Conservation (phyloP, 495 filamentous ascomycete genomes). For the Daldinia concentrica region DNA sequence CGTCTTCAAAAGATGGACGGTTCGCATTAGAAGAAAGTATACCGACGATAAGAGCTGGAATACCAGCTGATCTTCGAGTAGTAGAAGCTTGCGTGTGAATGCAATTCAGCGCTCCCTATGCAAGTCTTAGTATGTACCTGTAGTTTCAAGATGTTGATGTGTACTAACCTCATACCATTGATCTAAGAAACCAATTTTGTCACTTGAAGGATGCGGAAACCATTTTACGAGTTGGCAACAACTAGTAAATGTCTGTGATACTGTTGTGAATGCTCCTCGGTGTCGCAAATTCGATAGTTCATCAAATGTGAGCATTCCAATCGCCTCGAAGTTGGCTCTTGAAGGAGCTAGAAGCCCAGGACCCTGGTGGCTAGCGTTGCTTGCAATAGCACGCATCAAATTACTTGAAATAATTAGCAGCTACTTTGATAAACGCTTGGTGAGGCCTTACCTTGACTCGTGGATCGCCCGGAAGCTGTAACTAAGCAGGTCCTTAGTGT, state of each 20-base stretch:
- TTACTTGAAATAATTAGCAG: conserved; percentile 51
- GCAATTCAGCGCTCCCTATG: conserved; percentile 66
- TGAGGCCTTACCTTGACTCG: conserved; percentile 75
- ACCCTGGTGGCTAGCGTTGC: conserved; percentile 50
- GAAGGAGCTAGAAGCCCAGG: conserved; percentile 50
- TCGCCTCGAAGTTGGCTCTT: conserved; percentile 57
- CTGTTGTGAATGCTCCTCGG: conserved; percentile 91
- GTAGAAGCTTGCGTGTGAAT: conserved; percentile 77
- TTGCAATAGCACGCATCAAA: conserved; percentile 66
- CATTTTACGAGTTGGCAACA: conserved; percentile 71
- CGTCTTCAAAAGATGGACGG: conserved; percentile 61
- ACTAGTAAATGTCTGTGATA: conserved; percentile 83
- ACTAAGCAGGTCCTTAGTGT: conserved; percentile 87
- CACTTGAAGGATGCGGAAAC: conserved; percentile 48
- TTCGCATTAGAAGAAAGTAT: conserved; percentile 68
- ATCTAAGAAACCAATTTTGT: conserved; percentile 50
- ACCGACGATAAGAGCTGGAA: conserved; percentile 83
- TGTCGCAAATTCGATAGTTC: conserved; percentile 87
- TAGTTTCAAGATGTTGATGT: neutral
- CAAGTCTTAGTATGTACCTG: conserved; percentile 19
- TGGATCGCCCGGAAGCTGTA: conserved; percentile 94
- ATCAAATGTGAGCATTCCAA: conserved; percentile 77
- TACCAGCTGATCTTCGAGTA: conserved; percentile 91
- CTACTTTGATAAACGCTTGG: neutral
- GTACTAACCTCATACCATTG: conserved; percentile 75